Percentiles rank a stretch among this genome's conserved stretches.
Conservation (phyloP, 306 rosid species). For the Begonia masoniana region DNA sequence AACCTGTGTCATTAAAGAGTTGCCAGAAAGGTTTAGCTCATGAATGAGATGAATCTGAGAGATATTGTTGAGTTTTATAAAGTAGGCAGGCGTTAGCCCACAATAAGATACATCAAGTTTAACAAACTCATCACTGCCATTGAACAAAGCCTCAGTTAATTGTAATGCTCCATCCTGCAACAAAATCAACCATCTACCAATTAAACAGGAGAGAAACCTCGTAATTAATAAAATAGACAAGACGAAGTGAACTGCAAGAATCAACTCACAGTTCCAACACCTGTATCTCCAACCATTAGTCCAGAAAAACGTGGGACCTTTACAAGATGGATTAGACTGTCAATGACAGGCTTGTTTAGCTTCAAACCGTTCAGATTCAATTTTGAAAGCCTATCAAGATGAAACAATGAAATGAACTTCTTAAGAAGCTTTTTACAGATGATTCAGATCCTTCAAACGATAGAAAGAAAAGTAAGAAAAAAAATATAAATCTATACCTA, state of each 20-base stretch:
- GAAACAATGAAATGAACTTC: background rate
- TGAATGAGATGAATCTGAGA: constrained; percentile 33
- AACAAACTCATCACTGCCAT: constrained; percentile 40
- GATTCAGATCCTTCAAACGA: constrained; percentile 7
- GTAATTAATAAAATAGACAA: background rate
- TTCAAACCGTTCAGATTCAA: constrained; percentile 69
- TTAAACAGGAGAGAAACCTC: background rate
- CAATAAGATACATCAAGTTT: constrained; percentile 75
- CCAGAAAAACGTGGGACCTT: constrained; percentile 46
- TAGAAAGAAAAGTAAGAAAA: constrained; percentile 1
- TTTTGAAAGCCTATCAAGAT: constrained; percentile 50
- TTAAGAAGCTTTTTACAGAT: background rate
- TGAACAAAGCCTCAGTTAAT: constrained; percentile 44
- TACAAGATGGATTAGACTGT: constrained; percentile 57
- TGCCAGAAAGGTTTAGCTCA: constrained; percentile 77
- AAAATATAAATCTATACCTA: constrained; percentile 31
- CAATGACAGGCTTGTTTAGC: constrained; percentile 62
- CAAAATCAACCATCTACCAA: constrained; percentile 6
- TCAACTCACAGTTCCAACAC: constrained; percentile 75
- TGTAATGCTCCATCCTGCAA: constrained; percentile 56
- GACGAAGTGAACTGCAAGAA: constrained; percentile 7
- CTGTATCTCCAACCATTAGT: constrained; percentile 59
- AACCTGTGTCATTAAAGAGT: constrained; percentile 63
- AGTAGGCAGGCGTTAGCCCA: constrained; percentile 40
- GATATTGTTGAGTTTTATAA: constrained; percentile 21